Conservation (phyloP, 352 stramenopile species). For the Pythium dissotocum region DNA sequence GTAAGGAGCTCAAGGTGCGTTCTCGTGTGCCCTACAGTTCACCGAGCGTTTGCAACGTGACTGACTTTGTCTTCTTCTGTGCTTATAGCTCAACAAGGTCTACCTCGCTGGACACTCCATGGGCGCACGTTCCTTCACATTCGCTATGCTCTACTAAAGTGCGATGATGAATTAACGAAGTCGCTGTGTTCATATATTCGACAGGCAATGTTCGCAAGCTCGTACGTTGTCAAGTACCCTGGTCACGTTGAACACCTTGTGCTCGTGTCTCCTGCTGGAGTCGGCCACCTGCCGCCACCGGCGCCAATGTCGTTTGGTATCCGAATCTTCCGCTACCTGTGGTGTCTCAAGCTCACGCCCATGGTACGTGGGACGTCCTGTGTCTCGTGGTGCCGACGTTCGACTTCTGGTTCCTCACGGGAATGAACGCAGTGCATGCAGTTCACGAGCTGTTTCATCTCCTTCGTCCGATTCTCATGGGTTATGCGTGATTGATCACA, state of each 20-base stretch:
- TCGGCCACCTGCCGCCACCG: constrained; percentile 40
- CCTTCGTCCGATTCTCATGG: too few species aligned
- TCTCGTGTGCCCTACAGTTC: too few species aligned
- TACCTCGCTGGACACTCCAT: constrained; percentile 65
- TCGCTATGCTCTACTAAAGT: too few species aligned
- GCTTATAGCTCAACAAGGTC: constrained; percentile 52
- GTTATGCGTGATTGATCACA: constrained; percentile 1
- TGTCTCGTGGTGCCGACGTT: too few species aligned
- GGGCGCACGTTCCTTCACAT: constrained; percentile 31
- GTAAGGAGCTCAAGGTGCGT: constrained; percentile 51
- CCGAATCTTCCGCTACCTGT: constrained; percentile 49
- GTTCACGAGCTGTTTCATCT: too few species aligned
- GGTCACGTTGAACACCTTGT: constrained; percentile 51
- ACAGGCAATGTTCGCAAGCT: constrained; percentile 61
- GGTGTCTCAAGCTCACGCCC: constrained; percentile 50
- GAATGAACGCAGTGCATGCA: too few species aligned
- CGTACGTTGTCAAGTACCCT: constrained; percentile 51
- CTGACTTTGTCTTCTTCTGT: too few species aligned
- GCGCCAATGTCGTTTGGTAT: constrained; percentile 37
- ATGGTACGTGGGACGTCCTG: constrained; percentile 35
- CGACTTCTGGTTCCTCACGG: too few species aligned
- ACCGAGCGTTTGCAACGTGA: too few species aligned
- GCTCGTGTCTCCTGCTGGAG: constrained; percentile 62
- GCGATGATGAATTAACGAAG: not conserved
- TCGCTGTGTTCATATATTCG: not conserved